Evolutionary conservation across 352 stramenopile species (phyloP).

Genomic region (Phytophthora megakarya): DNA sequence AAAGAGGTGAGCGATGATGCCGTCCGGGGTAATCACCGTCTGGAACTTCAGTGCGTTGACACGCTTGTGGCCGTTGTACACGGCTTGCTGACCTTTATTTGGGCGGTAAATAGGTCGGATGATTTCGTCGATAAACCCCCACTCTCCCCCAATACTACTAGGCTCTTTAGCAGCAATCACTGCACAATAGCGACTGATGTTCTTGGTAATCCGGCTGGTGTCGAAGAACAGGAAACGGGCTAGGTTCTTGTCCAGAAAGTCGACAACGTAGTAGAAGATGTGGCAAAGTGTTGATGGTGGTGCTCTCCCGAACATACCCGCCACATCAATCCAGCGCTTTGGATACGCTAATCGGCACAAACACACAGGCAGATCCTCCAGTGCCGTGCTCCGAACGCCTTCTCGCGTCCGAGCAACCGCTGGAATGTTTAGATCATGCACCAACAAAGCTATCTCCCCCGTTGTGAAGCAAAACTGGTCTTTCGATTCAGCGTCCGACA

Average conservation of each 20-base stretch:
- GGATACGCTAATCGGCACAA: not conserved
- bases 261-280: constrained; percentile 7
- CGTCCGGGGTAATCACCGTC: too few relatives aligned
- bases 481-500: constrained; percentile 5
- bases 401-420: not conserved
- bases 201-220: not conserved
- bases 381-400: not conserved
- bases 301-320: constrained; percentile 13
- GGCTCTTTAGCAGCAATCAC: not conserved
- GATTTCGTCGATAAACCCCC: constrained; percentile 14
- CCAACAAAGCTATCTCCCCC: not conserved
- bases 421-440: not conserved
- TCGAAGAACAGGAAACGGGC: not conserved
- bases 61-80: constrained; percentile 19
- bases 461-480: constrained; percentile 16
- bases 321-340: constrained; percentile 21
- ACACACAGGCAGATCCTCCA: constrained; percentile 3
- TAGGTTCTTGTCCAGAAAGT: not conserved
- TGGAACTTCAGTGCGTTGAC: constrained; percentile 17
- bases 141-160: not conserved
- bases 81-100: constrained; percentile 7
- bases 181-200: not conserved
- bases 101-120: constrained; percentile 18
- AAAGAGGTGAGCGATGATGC: constrained; percentile 12
- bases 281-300: constrained; percentile 4